A percentile compares a stretch with the other conserved stretches of the same genome.
These are phyloP conservation scores for Oryza meridionalis DNA, from an alignment of 176 grass and related monocot species.

Conservation along the genomic window DNA sequence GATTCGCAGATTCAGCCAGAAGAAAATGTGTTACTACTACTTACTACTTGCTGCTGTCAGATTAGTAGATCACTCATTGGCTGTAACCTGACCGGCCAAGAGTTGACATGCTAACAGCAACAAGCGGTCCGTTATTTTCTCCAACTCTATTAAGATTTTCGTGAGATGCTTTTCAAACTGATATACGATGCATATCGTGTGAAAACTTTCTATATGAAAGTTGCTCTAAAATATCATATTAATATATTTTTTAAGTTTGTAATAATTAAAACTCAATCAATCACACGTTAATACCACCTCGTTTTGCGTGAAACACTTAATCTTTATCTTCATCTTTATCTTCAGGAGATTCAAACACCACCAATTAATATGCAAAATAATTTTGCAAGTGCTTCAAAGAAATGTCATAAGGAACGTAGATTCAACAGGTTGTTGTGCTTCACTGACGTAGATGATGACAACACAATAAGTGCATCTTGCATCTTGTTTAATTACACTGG, in stretches of 20 bases:
- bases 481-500: slow-evolving; percentile 50
- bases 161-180: no score
- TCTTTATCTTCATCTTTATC: no score
- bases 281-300: no score
- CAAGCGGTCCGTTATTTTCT: no score
- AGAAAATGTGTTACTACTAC: neutral
- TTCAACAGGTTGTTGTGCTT: slow-evolving; percentile 30
- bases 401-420: neutral
- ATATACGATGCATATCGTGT: no score
- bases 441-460: slow-evolving; percentile 36
- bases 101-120: neutral
- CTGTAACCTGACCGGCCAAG: neutral
- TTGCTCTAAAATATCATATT: no score
- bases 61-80: neutral
- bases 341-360: no score
- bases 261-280: no score
- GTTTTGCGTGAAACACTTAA: no score
- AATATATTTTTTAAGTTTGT: no score
- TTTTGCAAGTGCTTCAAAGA: slow-evolving; percentile 18
- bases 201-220: no score
- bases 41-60: neutral
- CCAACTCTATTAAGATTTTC: no score
- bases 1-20: neutral
- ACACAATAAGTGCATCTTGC: neutral
- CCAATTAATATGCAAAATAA: neutral